Evolutionary conservation across 1,284 basidiomycete genomes (phyloP).

Genomic region (Tremellales sp.): DNA sequence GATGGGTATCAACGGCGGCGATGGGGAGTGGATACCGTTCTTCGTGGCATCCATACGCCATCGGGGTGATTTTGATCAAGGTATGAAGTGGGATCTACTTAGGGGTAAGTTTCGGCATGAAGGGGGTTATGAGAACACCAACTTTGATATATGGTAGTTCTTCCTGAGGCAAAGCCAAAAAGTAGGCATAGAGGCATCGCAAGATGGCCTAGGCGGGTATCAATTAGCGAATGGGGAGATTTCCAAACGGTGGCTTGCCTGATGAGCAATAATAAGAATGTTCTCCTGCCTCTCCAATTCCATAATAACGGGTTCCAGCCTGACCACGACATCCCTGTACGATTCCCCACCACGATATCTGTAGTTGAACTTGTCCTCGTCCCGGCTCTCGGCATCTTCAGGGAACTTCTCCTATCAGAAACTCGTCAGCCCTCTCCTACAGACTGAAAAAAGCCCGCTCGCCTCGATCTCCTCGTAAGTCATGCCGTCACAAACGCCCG

Average conservation of each 20-base stretch:
- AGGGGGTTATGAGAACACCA: not conserved
- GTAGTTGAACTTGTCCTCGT: slow-evolving; percentile 99
- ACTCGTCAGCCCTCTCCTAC: not conserved
- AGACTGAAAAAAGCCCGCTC: slow-evolving; percentile 13
- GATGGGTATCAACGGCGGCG: slow-evolving; percentile 85
- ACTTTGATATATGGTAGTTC: slow-evolving; percentile 95
- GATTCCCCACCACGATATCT: slow-evolving; percentile 92
- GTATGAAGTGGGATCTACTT: slow-evolving; percentile 84
- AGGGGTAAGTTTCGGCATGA: not conserved
- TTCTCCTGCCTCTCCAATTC: slow-evolving; percentile 97
- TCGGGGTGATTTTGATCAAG: slow-evolving; percentile 95
- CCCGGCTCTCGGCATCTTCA: slow-evolving; percentile 97
- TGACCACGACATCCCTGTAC: slow-evolving; percentile 91
- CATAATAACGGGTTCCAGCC: slow-evolving; percentile 98
- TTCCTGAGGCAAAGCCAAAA: slow-evolving; percentile 85
- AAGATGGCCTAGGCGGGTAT: slow-evolving; percentile 65
- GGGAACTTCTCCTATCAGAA: slow-evolving; percentile 75
- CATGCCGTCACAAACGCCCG: slow-evolving; percentile 99
- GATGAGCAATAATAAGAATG: slow-evolving; percentile 94
- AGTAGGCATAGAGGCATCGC: slow-evolving; percentile 92
- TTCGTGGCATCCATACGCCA: slow-evolving; percentile 98
- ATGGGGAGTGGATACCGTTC: slow-evolving; percentile 85
- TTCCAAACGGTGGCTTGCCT: slow-evolving; percentile 58
- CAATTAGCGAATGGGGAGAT: not conserved
- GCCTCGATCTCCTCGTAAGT: slow-evolving; percentile 99